These are phyloP conservation scores for Coniferiporia sulphurascens DNA, from an alignment of 1,284 basidiomycete species.

Conservation along the genomic window DNA sequence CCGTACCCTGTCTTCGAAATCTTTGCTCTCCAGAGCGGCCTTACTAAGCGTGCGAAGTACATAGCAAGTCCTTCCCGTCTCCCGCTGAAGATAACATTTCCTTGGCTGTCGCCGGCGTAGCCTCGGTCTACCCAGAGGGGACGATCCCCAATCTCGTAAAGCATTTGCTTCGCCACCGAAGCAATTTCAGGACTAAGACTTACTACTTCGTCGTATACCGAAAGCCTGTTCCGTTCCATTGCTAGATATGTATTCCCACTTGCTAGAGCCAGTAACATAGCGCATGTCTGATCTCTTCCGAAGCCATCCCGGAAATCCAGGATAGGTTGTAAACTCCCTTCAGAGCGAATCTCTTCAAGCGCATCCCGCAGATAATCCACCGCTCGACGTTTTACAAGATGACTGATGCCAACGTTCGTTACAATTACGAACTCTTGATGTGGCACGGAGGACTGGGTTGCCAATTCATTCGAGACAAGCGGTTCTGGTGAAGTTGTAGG, in stretches of 20 bases:
- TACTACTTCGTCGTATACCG: constrained; percentile 44
- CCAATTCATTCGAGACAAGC: constrained; percentile 70
- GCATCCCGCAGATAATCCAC: constrained; percentile 77
- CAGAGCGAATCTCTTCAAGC: constrained; percentile 65
- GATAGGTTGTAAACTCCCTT: constrained; percentile 63
- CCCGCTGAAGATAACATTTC: constrained; percentile 78
- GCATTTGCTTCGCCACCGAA: constrained; percentile 69
- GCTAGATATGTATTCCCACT: constrained; percentile 71
- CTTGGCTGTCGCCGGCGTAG: constrained; percentile 63
- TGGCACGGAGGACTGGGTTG: constrained; percentile 69
- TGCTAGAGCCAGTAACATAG: constrained; percentile 82
- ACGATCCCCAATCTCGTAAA: constrained; percentile 80
- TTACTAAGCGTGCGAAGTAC: constrained; percentile 80
- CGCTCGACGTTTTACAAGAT: constrained; percentile 79
- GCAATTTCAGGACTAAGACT: constrained; percentile 56
- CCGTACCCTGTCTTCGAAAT: constrained; percentile 60
- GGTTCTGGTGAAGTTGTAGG: constrained; percentile 37
- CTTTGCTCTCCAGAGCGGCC: constrained; percentile 85
- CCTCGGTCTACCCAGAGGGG: constrained; percentile 75
- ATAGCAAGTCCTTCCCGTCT: constrained; percentile 87
- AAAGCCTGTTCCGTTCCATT: constrained; percentile 35
- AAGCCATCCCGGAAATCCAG: constrained; percentile 78
- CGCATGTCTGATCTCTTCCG: constrained; percentile 85
- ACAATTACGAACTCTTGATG: constrained; percentile 81
- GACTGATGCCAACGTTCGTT: constrained; percentile 80